phyloP scores from a whole-genome alignment of 805 yeast genomes.

The Sungouiella thailandica region DNA sequence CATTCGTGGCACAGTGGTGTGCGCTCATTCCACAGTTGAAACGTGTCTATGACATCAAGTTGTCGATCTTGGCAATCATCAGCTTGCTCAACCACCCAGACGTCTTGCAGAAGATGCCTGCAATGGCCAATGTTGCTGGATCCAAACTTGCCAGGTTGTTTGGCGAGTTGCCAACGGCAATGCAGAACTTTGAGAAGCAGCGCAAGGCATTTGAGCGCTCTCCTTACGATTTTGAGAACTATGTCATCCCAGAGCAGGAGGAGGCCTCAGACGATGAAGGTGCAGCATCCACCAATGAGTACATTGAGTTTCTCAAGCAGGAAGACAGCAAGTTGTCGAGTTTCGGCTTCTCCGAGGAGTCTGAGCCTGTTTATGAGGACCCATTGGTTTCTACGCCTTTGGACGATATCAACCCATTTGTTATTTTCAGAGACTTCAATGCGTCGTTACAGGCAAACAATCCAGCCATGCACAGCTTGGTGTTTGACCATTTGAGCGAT shows the following conservation, averaged over 20 bases:
- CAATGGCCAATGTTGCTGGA: slow-evolving; percentile 45
- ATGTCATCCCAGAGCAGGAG: too few species aligned
- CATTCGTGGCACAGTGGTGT: slow-evolving; percentile 66
- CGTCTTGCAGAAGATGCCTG: slow-evolving; percentile 4
- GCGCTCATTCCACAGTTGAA: slow-evolving; percentile 47
- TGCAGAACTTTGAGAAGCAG: slow-evolving; percentile 57
- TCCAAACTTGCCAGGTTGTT: slow-evolving; percentile 47
- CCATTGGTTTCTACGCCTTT: slow-evolving; percentile 20
- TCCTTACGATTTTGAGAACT: slow-evolving; percentile 2
- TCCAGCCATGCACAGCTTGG: slow-evolving; percentile 9
- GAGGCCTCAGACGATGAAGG: slow-evolving; percentile 17
- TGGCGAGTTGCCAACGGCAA: slow-evolving; percentile 66
- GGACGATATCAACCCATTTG: slow-evolving; percentile 11
- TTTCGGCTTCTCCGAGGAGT: slow-evolving; percentile 20
- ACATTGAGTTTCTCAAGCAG: slow-evolving; percentile 43
- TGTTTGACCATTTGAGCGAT: slow-evolving; percentile 11
- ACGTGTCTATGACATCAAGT: slow-evolving; percentile 77
- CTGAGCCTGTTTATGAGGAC: slow-evolving; percentile 17
- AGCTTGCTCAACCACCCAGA: slow-evolving; percentile 32
- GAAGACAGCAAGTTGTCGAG: slow-evolving; percentile 37
- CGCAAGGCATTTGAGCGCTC: slow-evolving; percentile 47
- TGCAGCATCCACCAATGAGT: slow-evolving; percentile 34
- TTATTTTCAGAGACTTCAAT: slow-evolving; percentile 12
- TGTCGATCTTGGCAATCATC: slow-evolving; percentile 65
- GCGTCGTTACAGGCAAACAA: slow-evolving; percentile 9